Percentiles rank a stretch among this genome's conserved stretches.
These are phyloP conservation scores for Trichoderma sp. DNA, from an alignment of 2,329 filamentous ascomycete species.

Conservation along the genomic window DNA sequence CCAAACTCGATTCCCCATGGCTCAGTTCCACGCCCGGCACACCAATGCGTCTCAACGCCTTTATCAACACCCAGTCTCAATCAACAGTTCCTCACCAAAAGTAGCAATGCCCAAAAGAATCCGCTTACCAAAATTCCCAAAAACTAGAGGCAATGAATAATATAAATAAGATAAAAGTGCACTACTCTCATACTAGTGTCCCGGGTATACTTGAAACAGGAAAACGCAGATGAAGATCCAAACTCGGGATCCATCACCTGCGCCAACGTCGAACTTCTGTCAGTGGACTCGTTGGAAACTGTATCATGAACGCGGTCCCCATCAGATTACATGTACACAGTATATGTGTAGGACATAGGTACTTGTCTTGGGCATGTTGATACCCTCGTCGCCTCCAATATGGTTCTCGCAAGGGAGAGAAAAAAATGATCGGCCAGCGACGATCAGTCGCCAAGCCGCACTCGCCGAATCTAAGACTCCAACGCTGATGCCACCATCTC, in stretches of 20 bases:
- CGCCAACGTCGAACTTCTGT: not conserved
- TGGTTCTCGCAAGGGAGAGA: not conserved
- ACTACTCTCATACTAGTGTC: not conserved
- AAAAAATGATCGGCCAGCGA: not conserved
- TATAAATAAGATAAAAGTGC: not conserved
- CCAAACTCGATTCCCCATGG: not conserved
- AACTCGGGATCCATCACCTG: not conserved
- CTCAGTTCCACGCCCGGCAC: not conserved
- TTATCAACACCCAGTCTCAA: not conserved
- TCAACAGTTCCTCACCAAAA: not conserved
- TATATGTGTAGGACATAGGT: not conserved
- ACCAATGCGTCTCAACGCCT: too few relatives aligned
- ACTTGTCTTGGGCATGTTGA: not conserved
- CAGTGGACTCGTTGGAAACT: not conserved
- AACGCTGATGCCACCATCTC: not conserved
- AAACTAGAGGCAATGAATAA: not conserved
- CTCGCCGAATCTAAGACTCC: not conserved
- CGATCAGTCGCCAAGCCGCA: not conserved
- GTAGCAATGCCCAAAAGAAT: not conserved
- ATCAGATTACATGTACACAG: not conserved
- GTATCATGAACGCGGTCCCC: not conserved
- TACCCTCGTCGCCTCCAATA: not conserved
- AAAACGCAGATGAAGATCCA: constrained; percentile 7
- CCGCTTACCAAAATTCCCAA: not conserved
- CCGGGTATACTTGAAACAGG: not conserved